Base-by-base conservation (phyloP, 495 filamentous ascomycete species). In the Parathielavia appendiculata region DNA sequence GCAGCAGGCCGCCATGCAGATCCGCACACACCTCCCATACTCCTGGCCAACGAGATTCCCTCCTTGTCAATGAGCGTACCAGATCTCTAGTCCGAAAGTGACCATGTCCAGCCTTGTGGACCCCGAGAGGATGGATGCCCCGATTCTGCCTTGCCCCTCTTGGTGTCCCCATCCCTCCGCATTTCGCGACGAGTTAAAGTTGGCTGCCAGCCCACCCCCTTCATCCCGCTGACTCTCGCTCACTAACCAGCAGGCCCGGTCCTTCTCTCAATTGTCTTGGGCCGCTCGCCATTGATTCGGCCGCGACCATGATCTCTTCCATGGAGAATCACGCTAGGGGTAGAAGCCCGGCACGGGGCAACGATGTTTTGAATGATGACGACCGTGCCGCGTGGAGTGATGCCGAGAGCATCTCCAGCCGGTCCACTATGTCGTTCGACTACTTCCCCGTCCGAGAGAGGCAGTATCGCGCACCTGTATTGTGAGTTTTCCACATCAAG, bases 331-430 rank as follows among this genome's bases (percentile, higher is more conserved):
- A 8, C 9, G 17, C 38, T 6, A 43, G 55, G 55, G 55, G 55
- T 9, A 26, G 55, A 35, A 43, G 55, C 16, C 46, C 45, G 1
- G 22, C 23, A 8, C 22, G 55, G 46, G 55, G 14, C 9, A 44
- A 22, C 46, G 36, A 49, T 20, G 8, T 4, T 2, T 0, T 19
- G 22, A 45, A 56, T 38, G 56, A 61, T 23, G 63, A 63, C 49
- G 59, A 50, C 19, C 51, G 32, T 30, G 54, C 56, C 17, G 12
- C 56, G 30, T 62, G 46, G 35, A 60, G 53, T 10, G 62, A 64
- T 26, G 20, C 5, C 32, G 60, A 56, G 35, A 62, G 58, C 54
- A 30, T 48, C 13, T 51, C 35, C 2, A 56, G 47, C 32, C n/a
- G n/a, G 32, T 36, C 44, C 17, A 51, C 36, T 22, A 4, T 35